Base-by-base conservation (phyloP, 2,329 filamentous ascomycete species). In the Apiospora pterosperma region DNA sequence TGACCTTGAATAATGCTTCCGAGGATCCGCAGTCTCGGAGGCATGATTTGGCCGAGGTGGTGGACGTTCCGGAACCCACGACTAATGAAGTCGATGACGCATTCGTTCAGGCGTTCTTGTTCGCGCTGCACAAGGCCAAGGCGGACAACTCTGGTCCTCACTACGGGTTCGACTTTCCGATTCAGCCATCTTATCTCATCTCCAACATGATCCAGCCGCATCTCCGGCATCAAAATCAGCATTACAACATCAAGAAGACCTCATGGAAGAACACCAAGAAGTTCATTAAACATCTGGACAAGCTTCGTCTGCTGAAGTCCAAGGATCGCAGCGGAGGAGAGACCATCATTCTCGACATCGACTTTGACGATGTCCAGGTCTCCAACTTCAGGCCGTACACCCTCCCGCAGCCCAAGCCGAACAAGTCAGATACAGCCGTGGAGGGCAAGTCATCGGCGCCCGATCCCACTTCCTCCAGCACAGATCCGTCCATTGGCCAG, bases 221-320 rank as follows among this genome's bases (percentile, higher is more conserved):
- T 70, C 81, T 91, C 2, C 88, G 88, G 3, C 81, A 85, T 23
- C 83, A 82, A 72, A 85, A 82, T 12, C 83, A 83, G 64, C 86
- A 81, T 66, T 83, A 88, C 62, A 86, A 88, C 68, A 89, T 91
- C 75, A 91, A 90, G 72, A 91, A 90, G 76, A 88, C 88, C 3
- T 88, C 85, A 67, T 90, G 86, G 86, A 91, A 91, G 76, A 90
- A 86, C 66, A 83, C 88, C 66, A 88, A 87, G 72, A 91, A 90
- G 69, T 90, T 91, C 73, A 84, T 91, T 76, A 91, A 90, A 70
- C 80, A 85, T 62, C 79, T 91, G 11, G 88, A 90, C 74, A 91
- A 90, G 74, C 78, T 85, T 59, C 74, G 80, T 21, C 77, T 90
- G n/a, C 75, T 90, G 69, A 90, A 88, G 70, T 83, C 82, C 58